Evolutionary conservation across 176 grass and related monocot species (phyloP).

Genomic region (Tillandsia fasciculata): DNA sequence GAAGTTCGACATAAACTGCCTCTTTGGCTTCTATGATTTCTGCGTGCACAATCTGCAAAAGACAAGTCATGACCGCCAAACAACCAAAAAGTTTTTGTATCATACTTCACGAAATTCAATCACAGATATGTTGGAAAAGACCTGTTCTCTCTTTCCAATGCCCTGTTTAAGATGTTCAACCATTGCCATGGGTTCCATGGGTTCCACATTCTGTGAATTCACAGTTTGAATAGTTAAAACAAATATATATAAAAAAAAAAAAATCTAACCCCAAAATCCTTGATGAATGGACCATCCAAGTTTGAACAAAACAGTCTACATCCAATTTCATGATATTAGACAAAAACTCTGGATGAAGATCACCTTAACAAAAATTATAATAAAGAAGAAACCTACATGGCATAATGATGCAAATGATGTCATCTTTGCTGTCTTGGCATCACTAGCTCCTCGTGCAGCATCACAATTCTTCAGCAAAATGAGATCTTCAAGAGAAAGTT

Average conservation of each 20-base stretch:
- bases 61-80: background rate
- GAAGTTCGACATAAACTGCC: slow-evolving; percentile 51
- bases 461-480: slow-evolving; percentile 17
- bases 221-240: slow-evolving; percentile 4
- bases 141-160: slow-evolving; percentile 72
- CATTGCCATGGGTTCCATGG: slow-evolving; percentile 66
- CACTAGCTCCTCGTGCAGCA: slow-evolving; percentile 20
- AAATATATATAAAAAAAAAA: slow-evolving; percentile 1
- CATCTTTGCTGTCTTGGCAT: slow-evolving; percentile 17
- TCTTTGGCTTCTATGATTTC: slow-evolving; percentile 56
- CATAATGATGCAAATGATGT: slow-evolving; percentile 35
- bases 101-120: slow-evolving; percentile 5
- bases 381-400: slow-evolving; percentile 34
- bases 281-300: slow-evolving; percentile 1
- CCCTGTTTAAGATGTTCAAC: slow-evolving; percentile 75
- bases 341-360: slow-evolving; percentile 8
- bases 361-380: background rate
- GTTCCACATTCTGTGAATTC: slow-evolving; percentile 36
- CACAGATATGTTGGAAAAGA: slow-evolving; percentile 24
- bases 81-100: slow-evolving; percentile 3
- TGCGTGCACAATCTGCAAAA: slow-evolving; percentile 72
- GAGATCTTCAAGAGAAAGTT: slow-evolving; percentile 35
- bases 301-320: background rate
- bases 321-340: slow-evolving; percentile 3
- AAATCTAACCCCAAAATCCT: background rate